A percentile compares a stretch with the other conserved stretches of the same genome.
phyloP scores from a whole-genome alignment of 2,329 filamentous ascomycete genomes.

The Bipolaris victoriae region DNA sequence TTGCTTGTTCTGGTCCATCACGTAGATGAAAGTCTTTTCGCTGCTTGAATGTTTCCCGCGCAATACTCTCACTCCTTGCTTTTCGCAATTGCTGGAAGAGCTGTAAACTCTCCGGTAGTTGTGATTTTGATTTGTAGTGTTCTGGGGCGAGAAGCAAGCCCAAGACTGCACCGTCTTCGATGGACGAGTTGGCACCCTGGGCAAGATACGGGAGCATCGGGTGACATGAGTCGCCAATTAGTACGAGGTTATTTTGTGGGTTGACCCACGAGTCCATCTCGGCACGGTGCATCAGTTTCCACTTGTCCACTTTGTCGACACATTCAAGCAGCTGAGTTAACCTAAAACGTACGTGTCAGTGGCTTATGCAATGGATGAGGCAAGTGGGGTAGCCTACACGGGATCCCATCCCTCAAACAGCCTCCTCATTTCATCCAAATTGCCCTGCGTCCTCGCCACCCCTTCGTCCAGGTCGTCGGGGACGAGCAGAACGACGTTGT shows the following conservation, averaged over 20 bases:
- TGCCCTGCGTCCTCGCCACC: slow-evolving; percentile 60
- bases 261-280: slow-evolving; percentile 48
- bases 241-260: slow-evolving; percentile 63
- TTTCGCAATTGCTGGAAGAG: slow-evolving; percentile 57
- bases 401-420: slow-evolving; percentile 71
- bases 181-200: slow-evolving; percentile 65
- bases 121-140: slow-evolving; percentile 21
- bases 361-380: slow-evolving; percentile 34
- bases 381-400: slow-evolving; percentile 49
- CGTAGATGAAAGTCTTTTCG: slow-evolving; percentile 51
- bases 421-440: slow-evolving; percentile 65
- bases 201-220: slow-evolving; percentile 46
- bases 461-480: slow-evolving; percentile 66
- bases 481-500: slow-evolving; percentile 69
- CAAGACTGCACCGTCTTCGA: slow-evolving; percentile 72
- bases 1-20: slow-evolving; percentile 62
- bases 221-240: slow-evolving; percentile 43
- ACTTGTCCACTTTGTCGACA: slow-evolving; percentile 69
- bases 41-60: slow-evolving; percentile 65
- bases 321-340: slow-evolving; percentile 39
- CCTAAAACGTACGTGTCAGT: slow-evolving; percentile 15
- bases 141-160: slow-evolving; percentile 58
- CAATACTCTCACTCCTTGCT: slow-evolving; percentile 61
- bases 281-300: slow-evolving; percentile 67
- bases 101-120: slow-evolving; percentile 49